Conservation (phyloP, 1,139 yeast species). For the Hyphopichia pseudoburtonii region DNA sequence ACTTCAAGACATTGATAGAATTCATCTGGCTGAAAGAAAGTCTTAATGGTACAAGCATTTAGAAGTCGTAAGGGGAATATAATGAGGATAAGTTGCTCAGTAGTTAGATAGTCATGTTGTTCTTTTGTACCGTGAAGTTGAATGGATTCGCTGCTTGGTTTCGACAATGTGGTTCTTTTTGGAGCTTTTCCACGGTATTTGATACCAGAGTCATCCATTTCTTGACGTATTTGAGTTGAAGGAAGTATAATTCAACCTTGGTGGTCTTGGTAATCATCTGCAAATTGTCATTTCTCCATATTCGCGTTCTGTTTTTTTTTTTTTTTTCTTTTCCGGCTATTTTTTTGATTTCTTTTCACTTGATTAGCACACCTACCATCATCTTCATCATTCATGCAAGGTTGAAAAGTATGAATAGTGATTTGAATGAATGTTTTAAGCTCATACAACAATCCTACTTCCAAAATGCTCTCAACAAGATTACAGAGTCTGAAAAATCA, state of each 20-base stretch:
- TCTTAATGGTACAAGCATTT: slow-evolving; percentile 62
- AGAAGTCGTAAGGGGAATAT: slow-evolving; percentile 40
- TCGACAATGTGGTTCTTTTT: too few relatives aligned
- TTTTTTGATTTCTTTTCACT: background rate
- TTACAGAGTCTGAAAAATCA: background rate
- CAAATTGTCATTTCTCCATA: too few relatives aligned
- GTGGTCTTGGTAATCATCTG: too few relatives aligned
- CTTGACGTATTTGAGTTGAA: too few relatives aligned
- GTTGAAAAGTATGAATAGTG: background rate
- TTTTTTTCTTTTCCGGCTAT: background rate
- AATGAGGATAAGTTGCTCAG: background rate
- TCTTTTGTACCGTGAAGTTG: background rate
- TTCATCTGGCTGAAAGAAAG: slow-evolving; percentile 96
- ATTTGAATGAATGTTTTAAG: slow-evolving; percentile 1
- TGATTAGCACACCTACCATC: background rate
- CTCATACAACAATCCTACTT: background rate
- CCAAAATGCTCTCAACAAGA: slow-evolving; percentile 1
- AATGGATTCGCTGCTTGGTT: background rate
- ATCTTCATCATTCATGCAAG: background rate
- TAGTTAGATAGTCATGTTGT: background rate
- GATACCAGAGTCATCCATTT: too few relatives aligned
- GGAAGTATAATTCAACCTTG: too few relatives aligned
- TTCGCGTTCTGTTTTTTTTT: background rate
- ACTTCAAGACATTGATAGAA: slow-evolving; percentile 93
- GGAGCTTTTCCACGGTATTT: too few relatives aligned